Percentiles rank a stretch among this genome's conserved stretches.
These are phyloP conservation scores for Agastache rugosa DNA, from an alignment of 257 asterid genomes.

Conservation along the genomic window DNA sequence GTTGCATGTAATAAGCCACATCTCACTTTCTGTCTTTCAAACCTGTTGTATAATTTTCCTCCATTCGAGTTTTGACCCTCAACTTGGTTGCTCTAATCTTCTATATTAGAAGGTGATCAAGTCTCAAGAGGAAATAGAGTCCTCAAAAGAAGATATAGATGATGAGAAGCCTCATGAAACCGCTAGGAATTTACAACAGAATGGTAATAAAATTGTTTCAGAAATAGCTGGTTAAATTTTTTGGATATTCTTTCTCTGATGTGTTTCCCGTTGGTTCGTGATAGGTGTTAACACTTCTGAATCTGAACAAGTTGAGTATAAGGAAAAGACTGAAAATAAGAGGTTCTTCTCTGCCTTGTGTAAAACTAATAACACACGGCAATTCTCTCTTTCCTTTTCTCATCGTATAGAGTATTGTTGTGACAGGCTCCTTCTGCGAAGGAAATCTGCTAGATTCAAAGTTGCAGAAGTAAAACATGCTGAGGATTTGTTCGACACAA, in stretches of 20 bases:
- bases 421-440: conserved; percentile 52
- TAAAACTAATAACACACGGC: background rate
- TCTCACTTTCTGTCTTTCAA: background rate
- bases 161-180: conserved; percentile 40
- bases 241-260: conserved; percentile 16
- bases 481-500: conserved; percentile 42
- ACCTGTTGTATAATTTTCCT: background rate
- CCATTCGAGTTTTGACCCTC: background rate
- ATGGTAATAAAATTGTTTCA: conserved; percentile 50
- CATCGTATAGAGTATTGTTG: background rate
- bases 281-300: conserved; percentile 46
- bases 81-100: conserved; percentile 27
- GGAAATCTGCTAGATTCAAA: conserved; percentile 69
- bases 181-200: conserved; percentile 40
- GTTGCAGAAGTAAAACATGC: conserved; percentile 43
- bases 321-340: conserved; percentile 51
- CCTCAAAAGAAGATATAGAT: conserved; percentile 37
- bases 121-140: conserved; percentile 32
- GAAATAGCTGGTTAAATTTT: background rate
- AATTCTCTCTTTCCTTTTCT: background rate
- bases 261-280: conserved; percentile 20
- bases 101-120: conserved; percentile 28
- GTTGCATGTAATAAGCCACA: background rate
- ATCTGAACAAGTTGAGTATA: conserved; percentile 40
- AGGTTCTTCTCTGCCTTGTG: conserved; percentile 47